phyloP scores from a whole-genome alignment of 1,139 yeast species.

The Meyerozyma carpophila region DNA sequence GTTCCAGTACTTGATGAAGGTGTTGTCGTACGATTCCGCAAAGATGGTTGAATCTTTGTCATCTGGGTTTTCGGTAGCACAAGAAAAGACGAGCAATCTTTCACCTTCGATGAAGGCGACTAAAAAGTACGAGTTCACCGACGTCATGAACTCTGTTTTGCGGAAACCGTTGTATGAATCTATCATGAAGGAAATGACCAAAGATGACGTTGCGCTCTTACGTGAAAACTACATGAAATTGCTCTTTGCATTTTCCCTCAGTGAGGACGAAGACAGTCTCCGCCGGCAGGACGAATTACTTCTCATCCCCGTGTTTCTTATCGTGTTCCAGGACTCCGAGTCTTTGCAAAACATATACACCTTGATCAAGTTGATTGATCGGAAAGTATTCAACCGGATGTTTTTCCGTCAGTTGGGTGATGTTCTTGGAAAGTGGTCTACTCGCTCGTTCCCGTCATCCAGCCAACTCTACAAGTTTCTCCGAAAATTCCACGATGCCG shows the following conservation, averaged over 20 bases:
- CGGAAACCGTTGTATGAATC: slow-evolving; percentile 29
- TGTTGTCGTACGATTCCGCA: slow-evolving; percentile 17
- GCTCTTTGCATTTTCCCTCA: slow-evolving; percentile 34
- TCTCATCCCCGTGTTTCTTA: slow-evolving; percentile 32
- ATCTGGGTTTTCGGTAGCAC: slow-evolving; percentile 17
- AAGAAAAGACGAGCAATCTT: slow-evolving; percentile 17
- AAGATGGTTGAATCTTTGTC: slow-evolving; percentile 9
- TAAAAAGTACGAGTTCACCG: slow-evolving; percentile 32
- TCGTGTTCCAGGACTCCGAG: slow-evolving; percentile 22
- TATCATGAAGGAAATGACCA: slow-evolving; percentile 15
- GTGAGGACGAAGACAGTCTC: slow-evolving; percentile 26
- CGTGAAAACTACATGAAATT: slow-evolving; percentile 23
- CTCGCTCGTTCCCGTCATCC: slow-evolving; percentile 15
- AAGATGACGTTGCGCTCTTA: slow-evolving; percentile 7
- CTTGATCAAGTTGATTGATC: slow-evolving; percentile 30
- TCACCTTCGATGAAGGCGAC: slow-evolving; percentile 24
- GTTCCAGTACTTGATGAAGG: slow-evolving; percentile 24
- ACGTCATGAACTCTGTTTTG: slow-evolving; percentile 18
- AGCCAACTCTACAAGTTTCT: slow-evolving; percentile 17
- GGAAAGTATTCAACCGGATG: slow-evolving; percentile 26
- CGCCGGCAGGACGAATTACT: slow-evolving; percentile 37
- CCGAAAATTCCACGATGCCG: slow-evolving; percentile 17
- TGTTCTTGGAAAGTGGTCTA: slow-evolving; percentile 25
- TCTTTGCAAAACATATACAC: slow-evolving; percentile 24
- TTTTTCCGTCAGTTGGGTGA: slow-evolving; percentile 22